Evolutionary conservation across 169 alveolate genomes (phyloP), one percentile per base, ranked within the genome.

Genomic region (Plasmodium knowlesi): DNA sequence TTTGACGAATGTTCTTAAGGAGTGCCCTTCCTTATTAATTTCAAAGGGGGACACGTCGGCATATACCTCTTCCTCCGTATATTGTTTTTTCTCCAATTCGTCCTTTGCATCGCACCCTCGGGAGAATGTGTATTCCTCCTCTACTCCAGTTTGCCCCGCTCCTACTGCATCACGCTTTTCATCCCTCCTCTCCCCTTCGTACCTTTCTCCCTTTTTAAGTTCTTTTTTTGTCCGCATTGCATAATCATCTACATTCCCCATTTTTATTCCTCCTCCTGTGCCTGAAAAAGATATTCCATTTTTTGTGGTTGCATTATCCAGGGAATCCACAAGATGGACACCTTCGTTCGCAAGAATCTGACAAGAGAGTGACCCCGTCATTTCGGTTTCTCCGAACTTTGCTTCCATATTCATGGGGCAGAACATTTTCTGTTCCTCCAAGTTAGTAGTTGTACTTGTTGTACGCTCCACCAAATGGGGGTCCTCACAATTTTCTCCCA

Each of bases 241-340:
- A 67, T 67, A 67, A 9, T 5, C 30, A 67, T 74, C n/a, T 74
- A 19, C 54, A 32, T 10, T 74, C 3, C 57, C 28, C 71, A 43
- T 80, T 80, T 80, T 39, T 80, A 25, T 19, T 43, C 19, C 86
- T 46, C 32, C 32, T 80, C 37, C 86, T 50, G 28, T 76, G 43
- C 32, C 67, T 80, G 76, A n/a, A 19, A 25, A 34, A 74, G 57
- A 74, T 9, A 30, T 22, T 6, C 43, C 83, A 32, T 34, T 30
- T 19, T 74, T 22, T 16, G 46, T 25, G 25, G 46, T 74, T 74
- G 22, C 57, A 19, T 74, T 67, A 16, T 5, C 41, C n/a, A 67
- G 30, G 28, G 30, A 9, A 67, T 28, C 37, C 30, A 67, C 30
- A 67, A 28, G 4, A 25, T 67, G 4, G 34, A 12, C 25, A 50